A percentile compares a stretch with the other conserved stretches of the same genome.
Evolutionary conservation across 2,329 filamentous ascomycete genomes (phyloP).

Genomic region (Camillea tinctor): DNA sequence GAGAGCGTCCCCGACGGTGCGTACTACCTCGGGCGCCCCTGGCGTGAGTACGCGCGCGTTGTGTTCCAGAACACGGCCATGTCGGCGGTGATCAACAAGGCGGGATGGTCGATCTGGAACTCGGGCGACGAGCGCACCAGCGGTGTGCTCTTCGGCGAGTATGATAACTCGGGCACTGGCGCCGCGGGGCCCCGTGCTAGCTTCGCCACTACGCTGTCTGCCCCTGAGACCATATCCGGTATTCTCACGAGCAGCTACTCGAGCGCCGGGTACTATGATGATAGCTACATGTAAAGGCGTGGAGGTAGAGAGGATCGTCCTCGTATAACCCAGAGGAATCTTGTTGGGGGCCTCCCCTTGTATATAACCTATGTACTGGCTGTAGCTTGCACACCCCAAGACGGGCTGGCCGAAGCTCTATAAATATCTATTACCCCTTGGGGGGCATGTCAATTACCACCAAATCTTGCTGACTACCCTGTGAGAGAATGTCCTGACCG

Average conservation of each 20-base stretch:
- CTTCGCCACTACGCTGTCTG: conserved; percentile 37
- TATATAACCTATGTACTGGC: not conserved
- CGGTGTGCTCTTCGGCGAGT: conserved; percentile 58
- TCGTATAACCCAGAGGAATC: not conserved
- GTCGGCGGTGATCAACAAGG: conserved; percentile 54
- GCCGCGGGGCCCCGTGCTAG: conserved; percentile 51
- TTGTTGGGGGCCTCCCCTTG: not conserved
- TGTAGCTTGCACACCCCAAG: not conserved
- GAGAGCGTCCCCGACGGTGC: conserved; percentile 36
- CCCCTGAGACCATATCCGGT: conserved; percentile 33
- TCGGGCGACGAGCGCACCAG: conserved; percentile 44
- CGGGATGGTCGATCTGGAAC: conserved; percentile 59
- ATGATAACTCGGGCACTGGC: conserved; percentile 56
- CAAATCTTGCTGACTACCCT: not conserved
- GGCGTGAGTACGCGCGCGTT: conserved; percentile 45
- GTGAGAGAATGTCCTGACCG: not conserved
- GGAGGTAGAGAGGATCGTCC: not conserved
- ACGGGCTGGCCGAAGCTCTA: not conserved
- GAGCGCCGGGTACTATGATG: conserved; percentile 20
- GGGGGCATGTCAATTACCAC: not conserved
- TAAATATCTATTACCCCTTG: not conserved
- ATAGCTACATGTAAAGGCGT: conserved; percentile 13
- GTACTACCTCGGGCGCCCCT: conserved; percentile 49
- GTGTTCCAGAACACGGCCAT: conserved; percentile 49
- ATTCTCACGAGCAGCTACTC: conserved; percentile 21